Evolutionary conservation across 352 stramenopile species (phyloP), one percentile per base, ranked within the genome.

Genomic region (Bremia lactucae): DNA sequence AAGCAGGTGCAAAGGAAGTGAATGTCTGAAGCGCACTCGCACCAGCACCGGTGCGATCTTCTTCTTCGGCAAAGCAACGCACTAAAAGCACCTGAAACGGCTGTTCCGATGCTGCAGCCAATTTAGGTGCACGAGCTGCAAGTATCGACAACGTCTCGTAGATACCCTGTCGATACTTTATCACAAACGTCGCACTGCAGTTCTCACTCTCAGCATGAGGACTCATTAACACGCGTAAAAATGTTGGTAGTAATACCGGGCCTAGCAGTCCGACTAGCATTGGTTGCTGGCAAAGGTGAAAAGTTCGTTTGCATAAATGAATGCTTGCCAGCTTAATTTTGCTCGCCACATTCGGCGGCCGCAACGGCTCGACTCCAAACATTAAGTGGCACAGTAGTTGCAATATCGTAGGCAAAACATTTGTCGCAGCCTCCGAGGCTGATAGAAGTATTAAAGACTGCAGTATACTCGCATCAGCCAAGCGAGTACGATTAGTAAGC

Each of bases 331-430:
- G 34, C 31, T 78, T 75, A 34, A 90, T 72, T 24, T 75, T 75
- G 42, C 70, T 74, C 0, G 55, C 42, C 20, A 89, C 56, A 36
- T 68, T 76, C 20, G 48, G 55, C 4, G 73, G 65, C 8, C 76
- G 62, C 1, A 40, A 62, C 2, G 61, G 16, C 25, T 83, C 71
- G 2, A 55, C 46, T n/a, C 66, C 78, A 48, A 82, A 87, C 69
- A 90, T 78, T 13, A 87, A 55, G 31, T 87, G 71, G 34, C 75
- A 90, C 11, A 90, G 53, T 18, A 87, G 35, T 43, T 87, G 74
- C 15, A 90, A 39, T 47, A 87, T 73, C 28, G 72, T 49, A 0
- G 78, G 78, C 21, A 84, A 42, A 8, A 68, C 59, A 41, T 82
- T 82, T 10, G 72, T 52, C 9, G 71, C 72, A 5, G 59, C 44